These are phyloP conservation scores for Hypoxylon lienhwacheense DNA, from an alignment of 495 filamentous ascomycete species.

Conservation along the genomic window DNA sequence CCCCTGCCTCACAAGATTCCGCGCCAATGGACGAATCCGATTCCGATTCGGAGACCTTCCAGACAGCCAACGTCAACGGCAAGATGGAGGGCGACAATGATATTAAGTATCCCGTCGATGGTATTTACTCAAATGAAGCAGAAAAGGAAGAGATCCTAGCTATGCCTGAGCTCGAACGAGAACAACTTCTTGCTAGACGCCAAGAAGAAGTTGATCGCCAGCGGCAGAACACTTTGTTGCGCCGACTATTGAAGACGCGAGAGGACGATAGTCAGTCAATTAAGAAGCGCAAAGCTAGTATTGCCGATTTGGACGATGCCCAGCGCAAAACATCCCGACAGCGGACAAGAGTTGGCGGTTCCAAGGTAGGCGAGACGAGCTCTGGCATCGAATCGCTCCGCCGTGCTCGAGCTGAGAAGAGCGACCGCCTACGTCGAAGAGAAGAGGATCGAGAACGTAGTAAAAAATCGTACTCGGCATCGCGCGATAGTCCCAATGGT, in stretches of 20 bases:
- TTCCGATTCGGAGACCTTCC: constrained; percentile 65
- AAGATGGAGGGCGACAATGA: constrained; percentile 61
- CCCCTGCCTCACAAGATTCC: constrained; percentile 74
- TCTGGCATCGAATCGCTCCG: constrained; percentile 81
- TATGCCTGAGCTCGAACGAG: constrained; percentile 87
- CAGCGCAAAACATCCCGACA: constrained; percentile 80
- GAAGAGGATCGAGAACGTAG: constrained; percentile 67
- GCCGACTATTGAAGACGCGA: constrained; percentile 58
- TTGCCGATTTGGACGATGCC: constrained; percentile 70
- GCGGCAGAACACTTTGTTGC: constrained; percentile 81
- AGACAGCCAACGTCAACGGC: constrained; percentile 41
- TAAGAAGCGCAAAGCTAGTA: constrained; percentile 79
- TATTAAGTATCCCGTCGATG: constrained; percentile 82
- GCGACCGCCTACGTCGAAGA: constrained; percentile 71
- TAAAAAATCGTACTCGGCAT: constrained; percentile 48
- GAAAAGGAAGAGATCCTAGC: constrained; percentile 84
- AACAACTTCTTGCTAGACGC: constrained; percentile 86
- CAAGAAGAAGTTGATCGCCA: constrained; percentile 77
- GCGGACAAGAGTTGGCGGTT: constrained; percentile 74
- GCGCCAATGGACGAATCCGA: constrained; percentile 91
- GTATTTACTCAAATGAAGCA: constrained; percentile 73
- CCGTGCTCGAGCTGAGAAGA: constrained; percentile 80
- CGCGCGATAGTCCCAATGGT: constrained; percentile 50
- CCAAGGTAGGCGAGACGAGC: constrained; percentile 76
- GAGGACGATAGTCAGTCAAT: constrained; percentile 43